Percentiles rank a stretch among this genome's conserved stretches.
Evolutionary conservation across 1,284 basidiomycete species (phyloP).

Genomic region (Tilletiopsis washingtonensis): DNA sequence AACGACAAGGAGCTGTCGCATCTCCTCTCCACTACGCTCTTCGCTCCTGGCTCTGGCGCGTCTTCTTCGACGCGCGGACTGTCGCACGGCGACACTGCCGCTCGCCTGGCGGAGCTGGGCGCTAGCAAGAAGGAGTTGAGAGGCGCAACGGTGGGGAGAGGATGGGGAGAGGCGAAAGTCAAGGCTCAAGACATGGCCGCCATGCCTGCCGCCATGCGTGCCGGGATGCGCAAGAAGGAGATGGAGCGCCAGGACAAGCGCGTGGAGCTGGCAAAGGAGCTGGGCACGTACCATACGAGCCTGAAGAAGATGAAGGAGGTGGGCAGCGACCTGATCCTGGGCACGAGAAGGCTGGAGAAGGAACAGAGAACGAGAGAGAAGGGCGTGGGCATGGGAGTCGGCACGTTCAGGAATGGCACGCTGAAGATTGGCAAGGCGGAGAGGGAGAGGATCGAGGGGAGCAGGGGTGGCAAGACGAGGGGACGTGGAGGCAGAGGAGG

Average conservation of each 20-base stretch:
- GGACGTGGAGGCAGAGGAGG: too few species aligned
- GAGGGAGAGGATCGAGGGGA: constrained; percentile 27
- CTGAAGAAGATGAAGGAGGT: constrained; percentile 15
- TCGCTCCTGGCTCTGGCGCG: constrained; percentile 30
- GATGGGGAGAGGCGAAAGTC: constrained; percentile 34
- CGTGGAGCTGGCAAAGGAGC: constrained; percentile 35
- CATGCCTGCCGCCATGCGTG: constrained; percentile 33
- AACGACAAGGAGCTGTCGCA: constrained; percentile 41
- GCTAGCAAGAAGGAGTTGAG: constrained; percentile 12
- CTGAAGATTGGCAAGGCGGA: constrained; percentile 30
- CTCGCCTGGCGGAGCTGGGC: constrained; percentile 11
- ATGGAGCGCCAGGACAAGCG: constrained; percentile 37
- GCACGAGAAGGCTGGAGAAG: not conserved
- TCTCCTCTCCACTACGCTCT: constrained; percentile 41
- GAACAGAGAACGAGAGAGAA: constrained; percentile 9
- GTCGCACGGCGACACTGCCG: constrained; percentile 13
- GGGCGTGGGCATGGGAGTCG: constrained; percentile 41
- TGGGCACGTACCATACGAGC: constrained; percentile 39
- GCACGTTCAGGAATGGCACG: constrained; percentile 34
- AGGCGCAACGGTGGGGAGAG: constrained; percentile 24
- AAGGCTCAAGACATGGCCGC: constrained; percentile 29
- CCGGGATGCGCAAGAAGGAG: constrained; percentile 31
- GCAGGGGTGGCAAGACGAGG: too few species aligned
- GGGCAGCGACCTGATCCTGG: not conserved
- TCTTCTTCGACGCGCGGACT: constrained; percentile 1